Base-by-base conservation (phyloP, 306 rosid genomes). In the Casuarina glauca region DNA sequence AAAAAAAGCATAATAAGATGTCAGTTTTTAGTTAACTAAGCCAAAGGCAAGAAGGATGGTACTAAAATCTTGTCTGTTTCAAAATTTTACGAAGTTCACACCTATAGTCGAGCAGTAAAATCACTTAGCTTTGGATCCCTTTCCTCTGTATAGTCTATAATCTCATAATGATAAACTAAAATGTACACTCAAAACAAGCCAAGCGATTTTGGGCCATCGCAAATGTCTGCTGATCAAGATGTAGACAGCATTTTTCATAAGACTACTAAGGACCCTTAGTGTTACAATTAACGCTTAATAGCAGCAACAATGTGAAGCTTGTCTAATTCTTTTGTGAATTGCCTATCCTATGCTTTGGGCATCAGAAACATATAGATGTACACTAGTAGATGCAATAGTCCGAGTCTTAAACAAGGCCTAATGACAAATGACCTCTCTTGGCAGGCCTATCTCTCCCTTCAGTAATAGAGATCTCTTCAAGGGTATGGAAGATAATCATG, bases 401-500 rank as follows among this genome's bases (percentile, higher is more conserved):
- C 6, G 32, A 2, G 3, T 7, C 38, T 9, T 36, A 58, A 26
- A 19, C 26, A 58, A 16, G 26, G 42, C 46, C 69, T 38, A 54
- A 63, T 38, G 3, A 38, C 44, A 32, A 3, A 13, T 26, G 15
- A 58, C 64, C 64, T 26, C 26, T 58, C 5, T 20, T 19, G 64
- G 38, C 64, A 58, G 16, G 64, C 20, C 13, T 58, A 7, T 58
- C 64, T 20, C 64, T 15, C 64, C 20, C 20, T 26, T 26, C 32
- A 26, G 32, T 26, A 26, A 26, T 26, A 26, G 32, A 26, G 32
- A 26, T 26, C 2, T 19, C 64, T 58, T 58, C 64, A 3, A 20
- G 39, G 91, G 79, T 89, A 87, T 36, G 99, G 97, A 83, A 95
- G 97, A 83, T 95, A 95, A 77, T 93, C 99, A 73, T 95, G 93